Base-by-base conservation (phyloP, 2,329 filamentous ascomycete genomes). In the Beauveria caledonica region DNA sequence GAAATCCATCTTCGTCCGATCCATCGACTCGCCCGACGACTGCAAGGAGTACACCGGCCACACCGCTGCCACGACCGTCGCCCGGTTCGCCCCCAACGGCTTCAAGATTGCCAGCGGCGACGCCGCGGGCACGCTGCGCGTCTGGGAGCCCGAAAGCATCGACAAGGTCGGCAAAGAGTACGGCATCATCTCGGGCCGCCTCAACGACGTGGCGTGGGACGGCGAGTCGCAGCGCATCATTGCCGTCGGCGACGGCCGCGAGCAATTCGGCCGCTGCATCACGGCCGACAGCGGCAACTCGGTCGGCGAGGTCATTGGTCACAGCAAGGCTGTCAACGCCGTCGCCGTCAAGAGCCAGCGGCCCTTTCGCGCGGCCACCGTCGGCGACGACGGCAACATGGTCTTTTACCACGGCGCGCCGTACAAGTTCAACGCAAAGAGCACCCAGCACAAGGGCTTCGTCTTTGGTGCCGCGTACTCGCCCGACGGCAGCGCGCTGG, bases 121-220 rank as follows among this genome's bases (percentile, higher is more conserved):
- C 76, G 84, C 86, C 13, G 86, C 88, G 1, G 94, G 94, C 55
- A 82, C 85, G 49, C 91, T 99, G 46, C 86, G 90, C 64, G 89
- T 99, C 5, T 99, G 94, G 94, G 93, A 97, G 73, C 86, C 89
- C 13, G 87, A 93, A 60, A 90, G 91, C 66, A 92, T 92, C 50
- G 80, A 81, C 59, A 90, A 87, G 69, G 96, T 91, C 50, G 96
- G 95, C 74, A 90, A 92, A 66, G 93, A 97, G 74, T 97, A 96
- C 75, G 83, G 86, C 70, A 97, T 97, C 75, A 92, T 97, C 69
- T 92, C 90, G 39, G 94, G 94, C 13, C 88, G 90, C 58, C 93
- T 99, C 76, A 96, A 96, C 72, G 94, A 99, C 72, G 85, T 99
- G 65, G 93, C 92, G 1, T 99, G 94, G 92, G 94, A 97, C 69